Conservation (phyloP, 2,329 filamentous ascomycete genomes). For the Beauveria brongniartii region DNA sequence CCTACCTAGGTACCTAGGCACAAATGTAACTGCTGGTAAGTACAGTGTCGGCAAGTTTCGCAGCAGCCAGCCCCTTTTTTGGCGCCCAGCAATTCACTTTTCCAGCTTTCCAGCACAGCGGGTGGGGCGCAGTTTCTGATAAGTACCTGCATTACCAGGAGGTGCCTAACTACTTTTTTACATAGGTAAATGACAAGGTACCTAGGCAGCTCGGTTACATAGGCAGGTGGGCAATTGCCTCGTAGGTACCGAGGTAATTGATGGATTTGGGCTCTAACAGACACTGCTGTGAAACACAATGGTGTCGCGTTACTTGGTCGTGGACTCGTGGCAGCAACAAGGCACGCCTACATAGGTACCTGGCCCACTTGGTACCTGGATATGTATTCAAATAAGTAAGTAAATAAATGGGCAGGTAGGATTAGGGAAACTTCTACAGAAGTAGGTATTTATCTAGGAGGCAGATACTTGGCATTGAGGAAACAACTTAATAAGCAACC, state of each 20-base stretch:
- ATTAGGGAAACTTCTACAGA: neutral
- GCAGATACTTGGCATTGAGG: neutral
- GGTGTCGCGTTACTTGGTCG: neutral
- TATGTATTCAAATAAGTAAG: too few species aligned
- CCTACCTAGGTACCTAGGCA: too few species aligned
- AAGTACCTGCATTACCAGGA: too few species aligned
- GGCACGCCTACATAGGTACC: too few species aligned
- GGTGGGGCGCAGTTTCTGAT: too few species aligned
- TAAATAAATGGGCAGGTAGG: too few species aligned
- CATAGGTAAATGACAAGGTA: too few species aligned
- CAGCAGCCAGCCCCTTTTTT: neutral
- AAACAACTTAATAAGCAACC: neutral
- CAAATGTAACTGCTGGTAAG: too few species aligned
- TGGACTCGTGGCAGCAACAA: too few species aligned
- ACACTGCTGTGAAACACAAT: neutral
- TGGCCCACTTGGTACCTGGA: neutral
- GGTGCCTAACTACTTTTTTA: neutral
- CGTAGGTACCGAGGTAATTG: neutral
- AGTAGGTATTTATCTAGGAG: neutral
- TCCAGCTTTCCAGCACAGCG: too few species aligned
- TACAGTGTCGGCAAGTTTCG: too few species aligned
- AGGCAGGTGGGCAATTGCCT: neutral
- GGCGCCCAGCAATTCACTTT: neutral
- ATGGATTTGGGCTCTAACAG: neutral
- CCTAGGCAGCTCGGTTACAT: too few species aligned